Evolutionary conservation across 495 filamentous ascomycete genomes (phyloP).

Genomic region (Aspergillus ostianus): DNA sequence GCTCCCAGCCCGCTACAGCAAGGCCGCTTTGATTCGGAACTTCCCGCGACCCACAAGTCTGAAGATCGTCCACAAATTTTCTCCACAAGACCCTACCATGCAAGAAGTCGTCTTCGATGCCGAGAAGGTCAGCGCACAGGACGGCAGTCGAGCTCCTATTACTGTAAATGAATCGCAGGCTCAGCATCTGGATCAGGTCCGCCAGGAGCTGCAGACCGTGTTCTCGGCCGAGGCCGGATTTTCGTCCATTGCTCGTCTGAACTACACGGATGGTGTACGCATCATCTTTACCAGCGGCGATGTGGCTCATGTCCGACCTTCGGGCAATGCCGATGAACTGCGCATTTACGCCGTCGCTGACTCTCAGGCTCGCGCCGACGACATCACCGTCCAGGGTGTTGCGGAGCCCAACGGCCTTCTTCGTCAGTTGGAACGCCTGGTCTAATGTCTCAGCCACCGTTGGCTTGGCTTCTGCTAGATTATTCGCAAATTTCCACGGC

Average conservation of each 20-base stretch:
- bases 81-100: constrained; percentile 14
- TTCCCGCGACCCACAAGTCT: constrained; percentile 27
- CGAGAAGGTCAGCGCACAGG: constrained; percentile 2
- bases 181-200: constrained; percentile 12
- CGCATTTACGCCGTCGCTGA: constrained; percentile 29
- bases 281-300: constrained; percentile 25
- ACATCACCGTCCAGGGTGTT: constrained; percentile 19
- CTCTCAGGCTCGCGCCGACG: constrained; percentile 24
- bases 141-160: neutral
- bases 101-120: constrained; percentile 9
- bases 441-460: neutral
- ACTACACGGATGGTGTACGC: constrained; percentile 29
- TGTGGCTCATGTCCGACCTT: constrained; percentile 30
- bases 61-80: constrained; percentile 26
- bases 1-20: constrained; percentile 22
- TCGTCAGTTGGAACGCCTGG: constrained; percentile 16
- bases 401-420: constrained; percentile 24
- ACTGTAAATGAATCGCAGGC: neutral
- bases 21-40: constrained; percentile 25
- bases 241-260: constrained; percentile 16
- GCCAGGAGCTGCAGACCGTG: constrained; percentile 18
- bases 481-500: neutral
- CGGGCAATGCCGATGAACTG: constrained; percentile 30
- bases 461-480: neutral
- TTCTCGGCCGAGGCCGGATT: constrained; percentile 24